phyloP scores from a whole-genome alignment of 2,329 filamentous ascomycete species.

The Cladosporium oxysporum region DNA sequence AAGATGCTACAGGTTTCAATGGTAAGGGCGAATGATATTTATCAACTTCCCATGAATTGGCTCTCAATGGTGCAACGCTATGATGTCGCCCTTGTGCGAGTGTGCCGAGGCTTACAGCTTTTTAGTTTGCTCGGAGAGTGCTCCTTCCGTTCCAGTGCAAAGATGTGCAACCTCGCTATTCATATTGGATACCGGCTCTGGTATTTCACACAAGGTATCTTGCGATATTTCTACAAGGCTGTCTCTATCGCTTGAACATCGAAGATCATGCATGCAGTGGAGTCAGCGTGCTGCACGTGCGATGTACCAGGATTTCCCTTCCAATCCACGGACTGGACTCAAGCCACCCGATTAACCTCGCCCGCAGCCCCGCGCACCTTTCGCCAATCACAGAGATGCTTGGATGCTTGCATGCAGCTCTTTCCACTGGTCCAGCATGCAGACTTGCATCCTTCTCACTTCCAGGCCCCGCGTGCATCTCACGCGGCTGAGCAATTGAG shows the following conservation, averaged over 20 bases:
- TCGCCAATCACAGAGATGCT: not conserved
- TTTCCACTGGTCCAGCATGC: not conserved
- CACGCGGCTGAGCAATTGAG: slow-evolving; percentile 9
- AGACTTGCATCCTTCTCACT: not conserved
- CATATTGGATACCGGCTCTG: not conserved
- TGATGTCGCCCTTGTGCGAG: not conserved
- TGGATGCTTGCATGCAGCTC: not conserved
- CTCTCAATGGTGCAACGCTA: not conserved
- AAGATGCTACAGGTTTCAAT: not conserved
- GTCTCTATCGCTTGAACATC: not conserved
- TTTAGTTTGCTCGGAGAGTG: not conserved
- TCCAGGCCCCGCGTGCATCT: slow-evolving; percentile 2
- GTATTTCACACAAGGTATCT: not conserved
- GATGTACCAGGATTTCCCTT: not conserved
- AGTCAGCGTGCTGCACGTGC: not conserved
- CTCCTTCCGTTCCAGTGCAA: not conserved
- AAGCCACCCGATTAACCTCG: not conserved
- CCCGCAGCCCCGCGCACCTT: slow-evolving; percentile 5
- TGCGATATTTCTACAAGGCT: not conserved
- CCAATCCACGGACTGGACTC: not conserved
- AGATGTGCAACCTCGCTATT: not conserved
- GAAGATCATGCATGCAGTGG: not conserved
- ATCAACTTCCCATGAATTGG: not conserved
- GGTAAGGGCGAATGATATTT: not conserved
- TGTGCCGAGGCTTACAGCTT: not conserved